Base-by-base conservation (phyloP, 768 basidiomycete species). In the Lentinula aciculospora region DNA sequence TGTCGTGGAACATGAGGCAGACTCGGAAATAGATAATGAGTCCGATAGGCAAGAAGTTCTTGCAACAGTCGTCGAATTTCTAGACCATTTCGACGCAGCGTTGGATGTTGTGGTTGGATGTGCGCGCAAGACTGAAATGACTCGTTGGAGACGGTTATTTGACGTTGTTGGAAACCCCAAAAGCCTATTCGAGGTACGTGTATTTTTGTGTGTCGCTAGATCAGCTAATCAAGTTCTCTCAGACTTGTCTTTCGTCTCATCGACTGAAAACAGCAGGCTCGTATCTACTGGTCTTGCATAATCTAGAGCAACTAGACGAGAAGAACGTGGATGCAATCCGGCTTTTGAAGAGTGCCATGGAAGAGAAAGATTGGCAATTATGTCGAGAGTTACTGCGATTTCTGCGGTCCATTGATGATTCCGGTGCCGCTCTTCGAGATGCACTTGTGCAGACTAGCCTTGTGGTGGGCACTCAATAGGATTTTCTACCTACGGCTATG, bases 61-160 rank as follows among this genome's bases (percentile, higher is more conserved):
- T 29, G 78, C 86, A 0, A 74, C 77, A 2, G 86, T 89, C 8
- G 78, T 98, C 60, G 90, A 93, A 61, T 98, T 99, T 66, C 73
- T 99, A 62, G 97, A 99, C 66, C 85, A 98, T 67, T 98, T 98
- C 66, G 91, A 95, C 60, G 89, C 83, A 53, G 82, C 89, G 5
- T 72, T 98, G 57, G 94, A 98, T 58, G 94, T 98, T 6, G 92
- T 98, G 12, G 95, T 98, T 9, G 88, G 91, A 4, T 98, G 96
- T 65, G 96, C 97, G 19, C 79, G 97, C 54, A 99, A 99, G 75
- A 98, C 93, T 5, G 97, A 99, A 71, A 81, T 95, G 67, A 87
- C 91, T 3, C 73, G 89, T 51, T 99, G 97, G 97, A 81, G 82
- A 46, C 81, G 87, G 56, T 73, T 99, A 39, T 99, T 99, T 69